Evolutionary conservation across 2,329 filamentous ascomycete species (phyloP), one percentile per base, ranked within the genome.

Genomic region (Calonectria pteridis): DNA sequence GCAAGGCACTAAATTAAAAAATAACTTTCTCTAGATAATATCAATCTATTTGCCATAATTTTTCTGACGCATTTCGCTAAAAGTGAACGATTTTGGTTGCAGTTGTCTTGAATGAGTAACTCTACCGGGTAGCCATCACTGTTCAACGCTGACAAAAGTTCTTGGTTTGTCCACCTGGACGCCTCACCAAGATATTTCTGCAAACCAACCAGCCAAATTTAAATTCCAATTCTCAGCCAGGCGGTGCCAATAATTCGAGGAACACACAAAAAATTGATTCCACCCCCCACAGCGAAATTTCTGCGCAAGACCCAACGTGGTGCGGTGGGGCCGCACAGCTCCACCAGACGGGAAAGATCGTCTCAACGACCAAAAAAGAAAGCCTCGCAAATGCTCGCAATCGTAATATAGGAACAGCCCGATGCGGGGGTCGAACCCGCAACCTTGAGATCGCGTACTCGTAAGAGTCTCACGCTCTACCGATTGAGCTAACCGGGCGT

Each of bases 391-490:
- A 40, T 46, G 75, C 71, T 79, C 68, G 63, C 77, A 76, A 77
- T 77, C 76, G 76, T 72, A 77, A 55, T 65, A 14, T 4, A 23
- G 3, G 16, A 72, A 72, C 43, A 84, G 83, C 82, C 83, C 83
- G 81, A 84, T 82, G 83, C 82, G 83, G 83, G 83, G 84, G 83
- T 88, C 87, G 87, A 89, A 90, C 89, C 86, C 86, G 85, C 87
- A 89, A 85, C 87, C 87, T 89, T 88, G 86, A 89, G 87, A 88
- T 89, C 50, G 79, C 66, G 77, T 73, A 77, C 78, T 78, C 75
- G n/a, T 89, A 89, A 89, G 90, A 92, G 91, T 92, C 91, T 91
- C 88, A 91, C 90, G 89, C 90, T 92, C 90, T 92, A 91, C 80
- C 78, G 76, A 82, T 81, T 81, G 77, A 82, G 77, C 78, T 81